Base-by-base conservation (phyloP, 2,329 filamentous ascomycete genomes). In the Xylariaceae sp. region DNA sequence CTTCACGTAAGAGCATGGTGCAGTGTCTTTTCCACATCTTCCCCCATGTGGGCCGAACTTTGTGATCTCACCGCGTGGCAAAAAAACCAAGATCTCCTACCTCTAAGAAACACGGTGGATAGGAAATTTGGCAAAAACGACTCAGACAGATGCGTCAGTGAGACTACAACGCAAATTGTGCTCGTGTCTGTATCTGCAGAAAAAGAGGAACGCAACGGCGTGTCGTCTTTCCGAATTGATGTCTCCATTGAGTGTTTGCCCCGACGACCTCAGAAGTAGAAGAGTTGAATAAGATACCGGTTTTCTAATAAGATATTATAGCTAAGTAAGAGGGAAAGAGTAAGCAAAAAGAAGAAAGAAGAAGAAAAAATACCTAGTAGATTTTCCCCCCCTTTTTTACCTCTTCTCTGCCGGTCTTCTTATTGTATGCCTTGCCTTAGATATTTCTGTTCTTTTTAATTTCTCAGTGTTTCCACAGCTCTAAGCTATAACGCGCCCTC, bases 1-100 rank as follows among this genome's bases (percentile, higher is more conserved):
- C 20, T 47, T 4, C 26, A 52, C 9, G 41, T 52, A 26, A 33
- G 49, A 2, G 42, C 49, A 4, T 52, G 49, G 49, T 52, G 49
- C 18, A 41, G 27, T 11, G 29, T 46, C 7, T 47, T 52, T 23
- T 52, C 49, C 6, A 23, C 33, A 1, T 16, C 49, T 2, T 52
- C 49, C 10, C n/a, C 26, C 7, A 26, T 52, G 35, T 52, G 49
- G 49, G 15, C 35, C 2, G 49, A 46, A 23, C 42, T 52, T 21
- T 52, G 35, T 8, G 33, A 47, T 16, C 41, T 52, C 2, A 52
- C 49, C 15, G 33, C 26, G 33, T 15, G 49, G 35, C 27, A 36
- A 8, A 42, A 47, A 33, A 26, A 23, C 7, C 48, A 44, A n/a
- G 48, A 50, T 15, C 35, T 52, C 6, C 30, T 52, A 5, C 26